A percentile compares a stretch with the other conserved stretches of the same genome.
phyloP scores from a whole-genome alignment of 1,284 basidiomycete species.

The Rhizoctonia solani region DNA sequence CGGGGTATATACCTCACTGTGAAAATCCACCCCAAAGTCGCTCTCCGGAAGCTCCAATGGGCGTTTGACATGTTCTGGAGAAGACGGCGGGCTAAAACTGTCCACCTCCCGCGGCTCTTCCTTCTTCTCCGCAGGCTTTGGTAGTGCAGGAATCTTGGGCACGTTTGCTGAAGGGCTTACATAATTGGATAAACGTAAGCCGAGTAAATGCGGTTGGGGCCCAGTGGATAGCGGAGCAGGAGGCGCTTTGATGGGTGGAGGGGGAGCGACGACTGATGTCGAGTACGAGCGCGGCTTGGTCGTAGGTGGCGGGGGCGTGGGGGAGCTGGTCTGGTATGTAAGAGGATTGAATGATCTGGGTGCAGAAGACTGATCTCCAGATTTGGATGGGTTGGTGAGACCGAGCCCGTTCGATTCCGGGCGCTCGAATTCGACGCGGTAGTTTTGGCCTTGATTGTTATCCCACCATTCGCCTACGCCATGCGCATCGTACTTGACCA shows the following conservation, averaged over 20 bases:
- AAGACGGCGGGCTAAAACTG: slow-evolving; percentile 26
- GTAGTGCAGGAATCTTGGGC: slow-evolving; percentile 3
- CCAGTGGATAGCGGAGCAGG: slow-evolving; percentile 6
- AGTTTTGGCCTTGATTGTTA: slow-evolving; percentile 51
- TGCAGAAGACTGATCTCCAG: slow-evolving; percentile 20
- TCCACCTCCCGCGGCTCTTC: not conserved
- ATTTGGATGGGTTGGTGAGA: not conserved
- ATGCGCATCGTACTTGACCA: slow-evolving; percentile 58
- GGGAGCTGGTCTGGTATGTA: not conserved
- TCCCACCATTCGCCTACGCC: slow-evolving; percentile 53
- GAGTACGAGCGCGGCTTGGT: slow-evolving; percentile 26
- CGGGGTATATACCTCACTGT: slow-evolving; percentile 8
- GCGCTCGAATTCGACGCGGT: slow-evolving; percentile 48
- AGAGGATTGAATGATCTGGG: slow-evolving; percentile 13
- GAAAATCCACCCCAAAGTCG: slow-evolving; percentile 24
- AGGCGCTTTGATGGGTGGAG: slow-evolving; percentile 17
- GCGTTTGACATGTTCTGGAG: slow-evolving; percentile 8
- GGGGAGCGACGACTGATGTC: slow-evolving; percentile 28
- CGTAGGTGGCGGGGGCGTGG: slow-evolving; percentile 18
- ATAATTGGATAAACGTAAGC: slow-evolving; percentile 18
- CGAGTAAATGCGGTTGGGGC: slow-evolving; percentile 4
- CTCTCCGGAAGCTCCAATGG: slow-evolving; percentile 1
- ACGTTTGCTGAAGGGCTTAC: slow-evolving; percentile 17
- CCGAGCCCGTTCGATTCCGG: not conserved
- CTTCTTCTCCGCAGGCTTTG: slow-evolving; percentile 12